These are phyloP conservation scores for Symbiodinium pilosum DNA, from an alignment of 73 alveolate genomes.

Conservation along the genomic window DNA sequence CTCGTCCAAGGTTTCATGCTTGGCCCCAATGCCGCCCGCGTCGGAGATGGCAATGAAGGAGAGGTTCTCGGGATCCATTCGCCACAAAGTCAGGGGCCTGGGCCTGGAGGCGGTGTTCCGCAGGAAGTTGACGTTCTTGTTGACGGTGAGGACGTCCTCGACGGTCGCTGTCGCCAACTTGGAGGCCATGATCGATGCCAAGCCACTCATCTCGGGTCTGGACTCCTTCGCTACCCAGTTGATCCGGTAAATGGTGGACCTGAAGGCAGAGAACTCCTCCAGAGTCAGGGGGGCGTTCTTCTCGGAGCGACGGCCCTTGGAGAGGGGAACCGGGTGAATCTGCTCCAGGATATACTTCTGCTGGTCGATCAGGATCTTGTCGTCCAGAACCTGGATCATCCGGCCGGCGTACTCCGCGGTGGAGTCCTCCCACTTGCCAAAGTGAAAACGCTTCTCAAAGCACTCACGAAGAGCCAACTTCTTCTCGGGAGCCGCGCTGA, in stretches of 20 bases:
- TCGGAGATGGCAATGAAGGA: slow-evolving; percentile 1
- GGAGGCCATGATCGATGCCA: background rate
- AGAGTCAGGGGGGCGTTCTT: background rate
- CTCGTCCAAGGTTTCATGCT: background rate
- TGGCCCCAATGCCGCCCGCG: background rate
- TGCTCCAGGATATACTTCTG: slow-evolving; percentile 4
- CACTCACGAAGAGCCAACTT: background rate
- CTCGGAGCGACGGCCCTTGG: background rate
- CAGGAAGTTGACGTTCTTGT: background rate
- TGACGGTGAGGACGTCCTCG: background rate
- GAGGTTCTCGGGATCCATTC: background rate
- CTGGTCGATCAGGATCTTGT: background rate
- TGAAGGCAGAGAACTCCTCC: background rate
- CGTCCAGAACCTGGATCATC: background rate
- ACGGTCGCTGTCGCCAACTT: background rate
- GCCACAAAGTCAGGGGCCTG: background rate
- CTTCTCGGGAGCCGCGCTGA: background rate
- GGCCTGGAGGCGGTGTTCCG: background rate
- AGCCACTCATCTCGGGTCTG: background rate
- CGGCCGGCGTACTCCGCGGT: slow-evolving; percentile 24
- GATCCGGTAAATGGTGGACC: background rate
- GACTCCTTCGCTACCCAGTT: slow-evolving; percentile 23
- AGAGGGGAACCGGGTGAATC: background rate
- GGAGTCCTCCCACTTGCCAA: slow-evolving; percentile 30
- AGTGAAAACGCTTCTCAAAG: background rate